These are phyloP conservation scores for Populus trichocarpa DNA, from an alignment of 441 rosid genomes.

Conservation along the genomic window DNA sequence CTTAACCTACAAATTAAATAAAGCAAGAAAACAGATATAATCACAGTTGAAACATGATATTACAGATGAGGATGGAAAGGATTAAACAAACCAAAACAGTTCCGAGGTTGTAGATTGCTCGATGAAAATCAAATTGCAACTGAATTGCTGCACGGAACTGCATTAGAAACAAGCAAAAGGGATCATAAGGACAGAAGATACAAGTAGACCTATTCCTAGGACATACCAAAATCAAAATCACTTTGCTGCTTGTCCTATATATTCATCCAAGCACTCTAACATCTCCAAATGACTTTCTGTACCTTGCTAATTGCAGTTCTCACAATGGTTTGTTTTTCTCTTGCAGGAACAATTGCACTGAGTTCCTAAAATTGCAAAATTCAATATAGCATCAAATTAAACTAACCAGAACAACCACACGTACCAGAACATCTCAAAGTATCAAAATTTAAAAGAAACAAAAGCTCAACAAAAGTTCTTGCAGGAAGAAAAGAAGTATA, in stretches of 20 bases:
- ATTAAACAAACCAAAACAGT: conserved; percentile 81
- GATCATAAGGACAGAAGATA: conserved; percentile 18
- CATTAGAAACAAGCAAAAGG: conserved; percentile 25
- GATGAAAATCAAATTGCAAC: conserved; percentile 48
- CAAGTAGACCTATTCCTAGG: not conserved
- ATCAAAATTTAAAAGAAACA: not conserved
- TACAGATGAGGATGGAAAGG: conserved; percentile 17
- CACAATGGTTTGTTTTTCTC: conserved; percentile 91
- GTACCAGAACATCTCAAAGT: not conserved
- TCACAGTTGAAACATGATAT: not conserved
- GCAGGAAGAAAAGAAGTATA: conserved; percentile 1
- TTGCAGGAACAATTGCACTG: conserved; percentile 93
- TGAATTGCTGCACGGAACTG: conserved; percentile 88
- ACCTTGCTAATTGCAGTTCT: conserved; percentile 98
- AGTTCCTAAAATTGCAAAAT: conserved; percentile 60
- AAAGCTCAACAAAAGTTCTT: not conserved
- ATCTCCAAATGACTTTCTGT: conserved; percentile 29
- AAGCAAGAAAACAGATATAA: not conserved
- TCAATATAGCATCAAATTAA: not conserved
- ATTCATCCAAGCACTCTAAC: conserved; percentile 25
- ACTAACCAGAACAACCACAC: not conserved
- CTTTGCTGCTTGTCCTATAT: conserved; percentile 27
- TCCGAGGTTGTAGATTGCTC: conserved; percentile 99
- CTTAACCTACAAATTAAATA: not conserved
- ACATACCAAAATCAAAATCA: conserved; percentile 22